A percentile compares a stretch with the other conserved stretches of the same genome.
Conservation (phyloP, 1,284 basidiomycete species). For the Moesziomyces globuligerus region DNA sequence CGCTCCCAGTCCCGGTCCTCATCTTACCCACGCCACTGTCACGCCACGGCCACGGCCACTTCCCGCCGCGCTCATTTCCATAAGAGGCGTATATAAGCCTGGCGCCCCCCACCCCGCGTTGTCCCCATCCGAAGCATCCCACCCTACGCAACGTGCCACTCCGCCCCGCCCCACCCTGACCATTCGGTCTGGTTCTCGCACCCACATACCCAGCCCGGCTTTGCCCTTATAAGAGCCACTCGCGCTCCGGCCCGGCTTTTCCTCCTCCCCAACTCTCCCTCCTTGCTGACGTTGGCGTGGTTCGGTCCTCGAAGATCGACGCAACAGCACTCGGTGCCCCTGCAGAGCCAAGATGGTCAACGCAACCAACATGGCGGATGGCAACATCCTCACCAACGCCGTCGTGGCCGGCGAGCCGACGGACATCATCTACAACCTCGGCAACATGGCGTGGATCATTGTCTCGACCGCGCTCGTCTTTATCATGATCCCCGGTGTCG, state of each 20-base stretch:
- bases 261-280: background rate
- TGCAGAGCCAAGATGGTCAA: conserved; percentile 37
- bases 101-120: too few species aligned
- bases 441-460: conserved; percentile 72
- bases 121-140: background rate
- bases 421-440: conserved; percentile 67
- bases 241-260: background rate
- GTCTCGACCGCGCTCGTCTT: conserved; percentile 74
- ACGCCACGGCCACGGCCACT: too few species aligned
- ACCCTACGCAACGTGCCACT: background rate
- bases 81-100: background rate
- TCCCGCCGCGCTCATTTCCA: background rate
- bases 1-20: background rate
- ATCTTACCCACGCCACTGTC: background rate
- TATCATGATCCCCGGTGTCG: conserved; percentile 81
- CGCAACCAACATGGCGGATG: conserved; percentile 32
- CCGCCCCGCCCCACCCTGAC: too few species aligned
- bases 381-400: conserved; percentile 30
- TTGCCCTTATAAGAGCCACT: background rate
- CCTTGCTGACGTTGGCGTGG: background rate
- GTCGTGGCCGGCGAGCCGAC: conserved; percentile 13
- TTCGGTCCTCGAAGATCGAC: too few species aligned
- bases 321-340: background rate
- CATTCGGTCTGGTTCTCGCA: background rate
- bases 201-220: background rate